Percentiles rank a stretch among this genome's conserved stretches.
phyloP scores from a whole-genome alignment of 176 grass and related monocot species.

The Calamus simplicifolius region DNA sequence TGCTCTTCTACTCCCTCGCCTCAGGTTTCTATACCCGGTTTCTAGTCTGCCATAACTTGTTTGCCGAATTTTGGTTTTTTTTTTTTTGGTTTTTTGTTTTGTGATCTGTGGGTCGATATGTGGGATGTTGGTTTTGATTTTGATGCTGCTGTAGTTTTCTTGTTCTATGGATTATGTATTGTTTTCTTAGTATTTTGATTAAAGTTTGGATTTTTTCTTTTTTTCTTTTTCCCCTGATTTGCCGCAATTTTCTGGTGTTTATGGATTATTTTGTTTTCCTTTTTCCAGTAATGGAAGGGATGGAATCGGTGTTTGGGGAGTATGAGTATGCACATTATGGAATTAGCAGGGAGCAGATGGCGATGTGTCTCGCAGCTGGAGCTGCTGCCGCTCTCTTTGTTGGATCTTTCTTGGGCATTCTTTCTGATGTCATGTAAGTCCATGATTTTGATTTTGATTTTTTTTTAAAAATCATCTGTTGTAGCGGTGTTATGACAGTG shows the following conservation, averaged over 20 bases:
- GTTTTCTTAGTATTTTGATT: neutral
- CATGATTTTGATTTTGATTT: no score
- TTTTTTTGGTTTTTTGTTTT: no score
- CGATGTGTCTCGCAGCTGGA: conserved; percentile 30
- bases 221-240: no score
- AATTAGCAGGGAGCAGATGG: conserved; percentile 58
- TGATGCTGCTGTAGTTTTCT: neutral
- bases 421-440: conserved; percentile 73
- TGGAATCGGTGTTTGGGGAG: conserved; percentile 74
- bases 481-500: neutral
- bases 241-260: no score
- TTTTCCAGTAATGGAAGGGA: conserved; percentile 47
- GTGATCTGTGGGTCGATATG: no score
- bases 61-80: no score
- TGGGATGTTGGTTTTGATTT: no score
- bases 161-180: conserved; percentile 4
- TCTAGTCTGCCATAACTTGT: neutral
- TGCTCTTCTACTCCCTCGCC: conserved; percentile 64
- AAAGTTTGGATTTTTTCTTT: conserved; percentile 1
- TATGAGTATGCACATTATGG: conserved; percentile 52
- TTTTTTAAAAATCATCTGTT: neutral
- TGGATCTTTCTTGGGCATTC: conserved; percentile 51
- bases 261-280: neutral
- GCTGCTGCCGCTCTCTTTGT: conserved; percentile 34
- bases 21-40: conserved; percentile 38